A percentile compares a stretch with the other conserved stretches of the same genome.
Conservation (phyloP, 1,284 basidiomycete genomes). For the Trichosporon coremiiforme region DNA sequence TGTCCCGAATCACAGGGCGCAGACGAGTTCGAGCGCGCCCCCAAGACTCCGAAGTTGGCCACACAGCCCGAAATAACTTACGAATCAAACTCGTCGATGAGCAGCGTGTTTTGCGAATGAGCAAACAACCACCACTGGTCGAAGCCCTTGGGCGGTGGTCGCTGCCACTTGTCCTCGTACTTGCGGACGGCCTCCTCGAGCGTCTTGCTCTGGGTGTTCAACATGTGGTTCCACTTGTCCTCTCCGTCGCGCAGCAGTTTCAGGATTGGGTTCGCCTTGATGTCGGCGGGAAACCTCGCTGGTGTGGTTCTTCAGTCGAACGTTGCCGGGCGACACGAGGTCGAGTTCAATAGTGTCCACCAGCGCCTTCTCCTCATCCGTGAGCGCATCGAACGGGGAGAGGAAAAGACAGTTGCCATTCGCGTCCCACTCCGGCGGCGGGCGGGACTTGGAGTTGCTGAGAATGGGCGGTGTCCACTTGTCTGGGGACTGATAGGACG, state of each 20-base stretch:
- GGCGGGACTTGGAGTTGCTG: constrained; percentile 38
- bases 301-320: constrained; percentile 33
- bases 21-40: neutral
- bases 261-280: constrained; percentile 55
- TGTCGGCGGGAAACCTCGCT: constrained; percentile 29
- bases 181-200: constrained; percentile 58
- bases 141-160: constrained; percentile 57
- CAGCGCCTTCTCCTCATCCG: constrained; percentile 42
- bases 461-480: constrained; percentile 53
- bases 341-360: constrained; percentile 44
- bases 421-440: constrained; percentile 52
- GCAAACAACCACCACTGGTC: constrained; percentile 48
- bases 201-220: constrained; percentile 57
- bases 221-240: constrained; percentile 56
- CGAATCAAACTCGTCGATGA: constrained; percentile 57
- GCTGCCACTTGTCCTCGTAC: constrained; percentile 56
- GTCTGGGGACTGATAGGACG: constrained; percentile 42
- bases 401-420: constrained; percentile 54
- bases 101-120: constrained; percentile 41
- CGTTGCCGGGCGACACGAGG: constrained; percentile 47
- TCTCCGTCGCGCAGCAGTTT: constrained; percentile 58
- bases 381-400: constrained; percentile 53
- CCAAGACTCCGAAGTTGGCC: neutral
- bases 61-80: constrained; percentile 32
- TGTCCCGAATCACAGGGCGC: neutral